Conservation (phyloP, 768 basidiomycete genomes). For the Galerina marginata region DNA sequence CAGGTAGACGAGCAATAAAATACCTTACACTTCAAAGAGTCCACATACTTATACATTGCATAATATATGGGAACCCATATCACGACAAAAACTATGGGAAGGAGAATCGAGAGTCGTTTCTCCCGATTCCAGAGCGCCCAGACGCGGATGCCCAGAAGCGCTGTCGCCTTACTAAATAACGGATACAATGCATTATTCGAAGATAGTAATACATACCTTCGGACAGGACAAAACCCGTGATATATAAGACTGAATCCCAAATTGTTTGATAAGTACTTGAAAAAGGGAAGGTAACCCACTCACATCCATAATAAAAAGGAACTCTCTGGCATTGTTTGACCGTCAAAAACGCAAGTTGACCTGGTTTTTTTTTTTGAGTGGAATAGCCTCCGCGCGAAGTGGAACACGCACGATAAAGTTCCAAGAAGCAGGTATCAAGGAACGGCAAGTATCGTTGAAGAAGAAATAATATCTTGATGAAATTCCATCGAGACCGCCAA, state of each 20-base stretch:
- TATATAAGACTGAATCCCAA: neutral
- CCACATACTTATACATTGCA: constrained; percentile 11
- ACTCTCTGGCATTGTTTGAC: neutral
- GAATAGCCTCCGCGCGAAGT: neutral
- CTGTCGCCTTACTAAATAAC: neutral
- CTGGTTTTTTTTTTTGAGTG: neutral
- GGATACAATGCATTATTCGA: neutral
- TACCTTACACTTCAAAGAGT: constrained; percentile 10
- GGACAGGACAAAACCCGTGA: constrained; percentile 5
- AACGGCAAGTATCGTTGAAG: constrained; percentile 3
- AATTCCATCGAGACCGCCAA: constrained; percentile 1
- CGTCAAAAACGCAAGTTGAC: neutral
- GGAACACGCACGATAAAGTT: constrained; percentile 2
- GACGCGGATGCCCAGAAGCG: constrained; percentile 5
- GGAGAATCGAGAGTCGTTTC: neutral
- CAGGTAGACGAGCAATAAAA: no score
- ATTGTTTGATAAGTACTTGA: neutral
- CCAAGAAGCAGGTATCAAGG: constrained; percentile 7
- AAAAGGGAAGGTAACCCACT: neutral
- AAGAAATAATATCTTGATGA: constrained; percentile 7
- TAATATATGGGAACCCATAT: constrained; percentile 5
- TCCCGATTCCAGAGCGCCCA: constrained; percentile 14
- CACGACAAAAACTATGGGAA: neutral
- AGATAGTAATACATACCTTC: neutral
- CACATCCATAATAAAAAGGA: constrained; percentile 5